A percentile compares a stretch with the other conserved stretches of the same genome.
Conservation (phyloP, 441 rosid genomes). For the Corymbia calophylla region DNA sequence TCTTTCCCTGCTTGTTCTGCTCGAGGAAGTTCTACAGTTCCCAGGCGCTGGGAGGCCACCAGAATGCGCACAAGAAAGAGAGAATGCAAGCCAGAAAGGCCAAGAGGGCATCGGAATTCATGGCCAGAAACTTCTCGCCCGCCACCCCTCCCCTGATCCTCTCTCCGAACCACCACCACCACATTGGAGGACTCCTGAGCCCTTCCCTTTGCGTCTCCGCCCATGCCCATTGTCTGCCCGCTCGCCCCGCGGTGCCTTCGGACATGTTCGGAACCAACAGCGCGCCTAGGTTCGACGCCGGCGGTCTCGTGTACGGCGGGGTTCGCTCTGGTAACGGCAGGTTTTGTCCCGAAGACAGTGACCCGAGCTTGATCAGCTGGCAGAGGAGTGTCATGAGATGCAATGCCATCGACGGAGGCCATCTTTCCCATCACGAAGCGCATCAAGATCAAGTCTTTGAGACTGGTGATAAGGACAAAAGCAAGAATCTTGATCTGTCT, state of each 20-base stretch:
- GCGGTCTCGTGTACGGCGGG: slow-evolving; percentile 6
- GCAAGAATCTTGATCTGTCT: slow-evolving; percentile 62
- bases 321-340: slow-evolving; percentile 1
- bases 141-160: slow-evolving; percentile 31
- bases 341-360: slow-evolving; percentile 11
- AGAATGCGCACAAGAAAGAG: slow-evolving; percentile 69
- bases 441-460: slow-evolving; percentile 9
- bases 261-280: slow-evolving; percentile 27
- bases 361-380: slow-evolving; percentile 27
- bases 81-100: slow-evolving; percentile 66
- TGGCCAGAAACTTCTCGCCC: slow-evolving; percentile 21
- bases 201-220: slow-evolving; percentile 44
- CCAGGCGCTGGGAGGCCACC: slow-evolving; percentile 71
- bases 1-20: slow-evolving; percentile 51
- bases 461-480: slow-evolving; percentile 15
- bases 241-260: slow-evolving; percentile 13
- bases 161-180: slow-evolving; percentile 17
- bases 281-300: slow-evolving; percentile 26
- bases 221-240: slow-evolving; percentile 32
- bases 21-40: slow-evolving; percentile 60
- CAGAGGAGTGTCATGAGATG: slow-evolving; percentile 27
- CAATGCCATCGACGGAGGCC: slow-evolving; percentile 3
- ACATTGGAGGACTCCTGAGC: slow-evolving; percentile 25
- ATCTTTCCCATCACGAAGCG: slow-evolving; percentile 4
- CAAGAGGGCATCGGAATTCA: slow-evolving; percentile 36